These are phyloP conservation scores for Dendrocalamus sinicus DNA, from an alignment of 176 grass and related monocot species.

Conservation along the genomic window DNA sequence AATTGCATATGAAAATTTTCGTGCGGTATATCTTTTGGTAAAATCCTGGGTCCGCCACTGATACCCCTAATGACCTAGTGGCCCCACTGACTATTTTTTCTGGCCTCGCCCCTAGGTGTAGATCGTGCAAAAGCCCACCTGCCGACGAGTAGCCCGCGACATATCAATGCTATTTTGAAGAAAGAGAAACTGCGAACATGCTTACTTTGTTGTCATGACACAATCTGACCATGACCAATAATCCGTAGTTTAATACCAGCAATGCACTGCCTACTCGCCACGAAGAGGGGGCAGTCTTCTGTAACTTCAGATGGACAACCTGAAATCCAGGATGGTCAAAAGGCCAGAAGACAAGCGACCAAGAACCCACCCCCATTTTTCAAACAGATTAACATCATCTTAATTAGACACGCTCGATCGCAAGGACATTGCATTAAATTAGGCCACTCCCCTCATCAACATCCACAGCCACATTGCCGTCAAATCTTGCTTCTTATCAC, in stretches of 20 bases:
- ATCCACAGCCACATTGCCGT: background rate
- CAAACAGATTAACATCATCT: constrained; percentile 22
- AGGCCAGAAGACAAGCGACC: constrained; percentile 35
- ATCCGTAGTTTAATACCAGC: constrained; percentile 21
- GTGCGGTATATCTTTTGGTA: no score
- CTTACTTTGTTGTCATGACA: background rate
- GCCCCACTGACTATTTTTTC: no score
- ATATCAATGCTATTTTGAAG: background rate
- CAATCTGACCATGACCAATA: constrained; percentile 26
- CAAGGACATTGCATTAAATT: constrained; percentile 7
- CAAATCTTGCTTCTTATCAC: constrained; percentile 27
- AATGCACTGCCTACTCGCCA: background rate
- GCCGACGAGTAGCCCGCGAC: constrained; percentile 27
- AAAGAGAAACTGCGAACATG: background rate
- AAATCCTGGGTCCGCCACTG: no score
- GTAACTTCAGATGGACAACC: constrained; percentile 25
- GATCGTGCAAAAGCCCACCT: constrained; percentile 28
- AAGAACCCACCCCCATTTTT: constrained; percentile 6
- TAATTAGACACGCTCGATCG: constrained; percentile 10
- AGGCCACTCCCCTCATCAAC: background rate
- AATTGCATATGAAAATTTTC: no score
- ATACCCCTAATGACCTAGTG: no score
- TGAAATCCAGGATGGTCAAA: constrained; percentile 59
- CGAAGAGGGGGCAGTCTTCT: constrained; percentile 20
- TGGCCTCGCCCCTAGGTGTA: background rate